Conservation (phyloP, 371 early-diverging fungal species). For the Saksenaea oblongispora region DNA sequence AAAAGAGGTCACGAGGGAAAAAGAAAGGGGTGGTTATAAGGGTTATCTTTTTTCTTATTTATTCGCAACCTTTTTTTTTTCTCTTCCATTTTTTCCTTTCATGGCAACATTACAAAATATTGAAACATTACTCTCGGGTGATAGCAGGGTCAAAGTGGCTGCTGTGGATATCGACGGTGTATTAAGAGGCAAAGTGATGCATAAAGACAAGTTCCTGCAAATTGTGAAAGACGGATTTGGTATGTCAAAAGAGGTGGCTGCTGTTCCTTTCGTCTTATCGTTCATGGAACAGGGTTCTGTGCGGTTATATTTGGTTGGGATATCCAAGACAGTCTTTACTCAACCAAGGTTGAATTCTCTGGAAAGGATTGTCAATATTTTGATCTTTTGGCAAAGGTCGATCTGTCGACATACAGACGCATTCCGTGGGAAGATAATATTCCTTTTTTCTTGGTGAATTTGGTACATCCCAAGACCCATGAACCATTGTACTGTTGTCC, state of each 20-base stretch:
- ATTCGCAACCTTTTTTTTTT: conserved; percentile 1
- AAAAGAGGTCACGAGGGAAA: neutral
- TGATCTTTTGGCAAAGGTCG: conserved; percentile 74
- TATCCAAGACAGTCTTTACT: conserved; percentile 61
- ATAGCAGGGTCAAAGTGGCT: conserved; percentile 57
- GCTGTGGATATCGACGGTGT: conserved; percentile 83
- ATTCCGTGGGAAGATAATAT: conserved; percentile 80
- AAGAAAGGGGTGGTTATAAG: neutral
- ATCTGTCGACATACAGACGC: conserved; percentile 65
- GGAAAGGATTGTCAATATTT: conserved; percentile 49
- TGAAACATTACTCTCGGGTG: conserved; percentile 34
- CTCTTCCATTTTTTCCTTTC: conserved; percentile 7
- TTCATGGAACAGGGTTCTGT: conserved; percentile 66
- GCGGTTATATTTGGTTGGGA: conserved; percentile 90
- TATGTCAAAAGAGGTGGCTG: conserved; percentile 15
- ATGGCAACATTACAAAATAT: conserved; percentile 31
- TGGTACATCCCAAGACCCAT: conserved; percentile 57
- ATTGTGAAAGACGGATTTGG: conserved; percentile 73
- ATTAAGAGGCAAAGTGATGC: conserved; percentile 75
- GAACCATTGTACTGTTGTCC: conserved; percentile 70
- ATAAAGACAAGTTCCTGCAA: conserved; percentile 68
- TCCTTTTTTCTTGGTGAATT: conserved; percentile 75
- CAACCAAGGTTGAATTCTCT: conserved; percentile 24
- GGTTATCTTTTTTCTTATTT: neutral
- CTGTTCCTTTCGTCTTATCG: neutral